Evolutionary conservation across 2,329 filamentous ascomycete genomes (phyloP).

Genomic region (Huntiella bhutanensis): DNA sequence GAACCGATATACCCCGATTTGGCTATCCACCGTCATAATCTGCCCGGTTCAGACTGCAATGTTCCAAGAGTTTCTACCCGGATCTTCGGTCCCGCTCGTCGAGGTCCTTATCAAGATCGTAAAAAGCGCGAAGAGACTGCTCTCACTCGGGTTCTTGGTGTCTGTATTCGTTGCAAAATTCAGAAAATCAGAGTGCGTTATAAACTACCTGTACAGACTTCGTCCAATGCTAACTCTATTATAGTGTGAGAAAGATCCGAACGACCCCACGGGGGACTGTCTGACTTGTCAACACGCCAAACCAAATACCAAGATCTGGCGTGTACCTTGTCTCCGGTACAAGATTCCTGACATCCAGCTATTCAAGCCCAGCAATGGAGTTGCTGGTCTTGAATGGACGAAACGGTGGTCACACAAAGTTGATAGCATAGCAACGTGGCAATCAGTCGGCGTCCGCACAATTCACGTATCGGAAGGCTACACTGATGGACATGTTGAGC

Average conservation of each 20-base stretch:
- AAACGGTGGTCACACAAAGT: constrained; percentile 36
- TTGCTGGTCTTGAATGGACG: constrained; percentile 40
- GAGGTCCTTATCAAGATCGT: constrained; percentile 36
- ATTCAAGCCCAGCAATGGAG: constrained; percentile 35
- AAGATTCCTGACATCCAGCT: constrained; percentile 40
- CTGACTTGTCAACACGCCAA: constrained; percentile 33
- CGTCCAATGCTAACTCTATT: constrained; percentile 3
- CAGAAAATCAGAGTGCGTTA: constrained; percentile 39
- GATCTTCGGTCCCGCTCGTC: constrained; percentile 15
- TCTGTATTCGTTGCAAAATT: constrained; percentile 42
- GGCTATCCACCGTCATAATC: too few species aligned
- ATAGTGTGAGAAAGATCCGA: constrained; percentile 33
- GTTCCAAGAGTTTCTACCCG: too few species aligned
- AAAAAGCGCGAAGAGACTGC: constrained; percentile 33
- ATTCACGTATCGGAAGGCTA: constrained; percentile 37
- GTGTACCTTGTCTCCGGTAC: constrained; percentile 39
- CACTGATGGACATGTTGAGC: constrained; percentile 26
- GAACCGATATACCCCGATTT: too few species aligned
- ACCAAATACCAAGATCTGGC: constrained; percentile 27
- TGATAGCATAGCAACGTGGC: constrained; percentile 38
- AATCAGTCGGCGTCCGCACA: constrained; percentile 27
- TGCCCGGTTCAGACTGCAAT: too few species aligned
- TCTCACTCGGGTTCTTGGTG: constrained; percentile 36
- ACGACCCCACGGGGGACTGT: constrained; percentile 29
- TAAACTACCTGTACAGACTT: not conserved